These are phyloP conservation scores for Vitis hybrid DNA, from an alignment of 177 flowering plant genomes.

Conservation along the genomic window DNA sequence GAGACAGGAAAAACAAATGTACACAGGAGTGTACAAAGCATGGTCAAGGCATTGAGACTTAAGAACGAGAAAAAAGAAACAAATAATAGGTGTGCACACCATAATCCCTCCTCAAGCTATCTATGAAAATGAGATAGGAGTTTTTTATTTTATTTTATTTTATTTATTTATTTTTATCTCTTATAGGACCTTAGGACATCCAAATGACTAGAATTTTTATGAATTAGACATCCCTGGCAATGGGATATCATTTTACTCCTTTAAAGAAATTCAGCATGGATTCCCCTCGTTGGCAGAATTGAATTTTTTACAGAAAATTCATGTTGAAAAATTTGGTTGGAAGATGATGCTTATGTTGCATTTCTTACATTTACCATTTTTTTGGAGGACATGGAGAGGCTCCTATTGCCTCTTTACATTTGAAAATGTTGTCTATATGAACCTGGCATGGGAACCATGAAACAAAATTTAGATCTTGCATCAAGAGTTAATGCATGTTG, in stretches of 20 bases:
- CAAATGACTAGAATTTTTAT: too few relatives aligned
- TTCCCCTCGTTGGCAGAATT: not conserved
- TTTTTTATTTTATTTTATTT: too few relatives aligned
- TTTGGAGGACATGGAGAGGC: not conserved
- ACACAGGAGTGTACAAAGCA: too few relatives aligned
- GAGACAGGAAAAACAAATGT: too few relatives aligned
- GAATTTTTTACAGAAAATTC: not conserved
- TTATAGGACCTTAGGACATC: too few relatives aligned
- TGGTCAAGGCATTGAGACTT: too few relatives aligned
- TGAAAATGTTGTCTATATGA: not conserved
- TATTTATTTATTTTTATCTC: too few relatives aligned
- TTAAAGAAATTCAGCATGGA: not conserved
- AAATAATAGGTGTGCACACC: too few relatives aligned
- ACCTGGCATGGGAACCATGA: not conserved
- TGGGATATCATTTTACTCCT: not conserved
- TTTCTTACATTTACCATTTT: not conserved
- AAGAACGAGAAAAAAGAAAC: too few relatives aligned
- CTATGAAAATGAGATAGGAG: too few relatives aligned
- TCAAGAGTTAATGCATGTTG: not conserved
- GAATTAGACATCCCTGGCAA: not conserved
- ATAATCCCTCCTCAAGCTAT: too few relatives aligned
- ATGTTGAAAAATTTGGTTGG: not conserved
- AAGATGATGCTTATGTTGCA: not conserved
- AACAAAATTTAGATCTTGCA: not conserved
- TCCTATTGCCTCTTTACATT: not conserved